Evolutionary conservation across 1,284 basidiomycete species (phyloP), one percentile per base, ranked within the genome.

Genomic region (Tranzscheliella williamsii): DNA sequence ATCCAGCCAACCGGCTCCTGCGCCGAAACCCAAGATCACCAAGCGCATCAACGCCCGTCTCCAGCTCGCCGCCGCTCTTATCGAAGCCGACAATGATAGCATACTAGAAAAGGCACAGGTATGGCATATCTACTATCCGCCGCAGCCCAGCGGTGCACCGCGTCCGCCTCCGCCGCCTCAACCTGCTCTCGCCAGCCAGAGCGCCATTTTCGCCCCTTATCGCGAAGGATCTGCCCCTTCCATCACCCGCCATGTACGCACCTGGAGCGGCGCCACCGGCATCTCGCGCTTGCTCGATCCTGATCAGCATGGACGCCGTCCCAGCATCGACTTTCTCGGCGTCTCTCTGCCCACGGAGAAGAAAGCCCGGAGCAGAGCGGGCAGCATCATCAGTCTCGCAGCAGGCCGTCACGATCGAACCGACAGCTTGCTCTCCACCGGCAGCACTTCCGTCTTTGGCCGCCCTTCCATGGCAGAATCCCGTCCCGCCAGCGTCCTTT

Each of bases 31-130:
- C 16, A 60, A 58, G 35, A 56, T 72, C 36, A 56, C 63, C 21
- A 71, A 71, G 24, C 55, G 61, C n/a, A 42, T 62, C 45, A 70
- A 70, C 29, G 67, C 67, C 22, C 58, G 67, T 32, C 60, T 70
- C 8, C 72, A 74, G 42, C 63, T 74, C 8, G 74, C 74, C 22
- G 73, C 74, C 4, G 74, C 74, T 7, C 66, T 76, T 24, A 66
- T 76, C 42, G 74, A 76, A 36, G 71, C 71, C 4, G 74, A 76
- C 66, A 76, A 76, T 40, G 71, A 74, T 2, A 42, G 60, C 8
- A 70, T 75, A 34, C 38, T 56, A 20, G 47, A 42, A 38, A 70
- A 60, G 20, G 58, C 62, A 2, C 56, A 51, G n/a, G 47, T 60
- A 31, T 62, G 52, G 51, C 46, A 58, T 33, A 58, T 52, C 30